A percentile compares a stretch with the other conserved stretches of the same genome.
These are phyloP conservation scores for Auriscalpium vulgare DNA, from an alignment of 768 basidiomycete genomes.

Conservation along the genomic window DNA sequence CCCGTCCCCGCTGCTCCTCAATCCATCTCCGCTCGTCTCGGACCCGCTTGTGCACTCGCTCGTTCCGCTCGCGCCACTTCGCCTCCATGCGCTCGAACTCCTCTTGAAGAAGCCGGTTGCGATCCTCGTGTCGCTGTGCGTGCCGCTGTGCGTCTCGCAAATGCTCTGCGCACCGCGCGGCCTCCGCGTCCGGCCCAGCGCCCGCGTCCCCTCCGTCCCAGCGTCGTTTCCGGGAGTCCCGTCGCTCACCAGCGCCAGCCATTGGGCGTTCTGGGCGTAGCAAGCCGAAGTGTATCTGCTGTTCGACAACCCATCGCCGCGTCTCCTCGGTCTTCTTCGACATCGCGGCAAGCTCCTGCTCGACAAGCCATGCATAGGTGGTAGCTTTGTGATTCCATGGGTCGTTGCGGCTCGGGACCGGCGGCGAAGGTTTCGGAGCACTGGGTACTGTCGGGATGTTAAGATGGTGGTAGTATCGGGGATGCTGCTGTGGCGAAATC, in stretches of 20 bases:
- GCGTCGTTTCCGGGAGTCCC: background rate
- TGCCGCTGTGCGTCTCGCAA: constrained; percentile 5
- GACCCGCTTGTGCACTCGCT: constrained; percentile 38
- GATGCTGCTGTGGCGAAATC: constrained; percentile 9
- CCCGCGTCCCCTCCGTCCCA: background rate
- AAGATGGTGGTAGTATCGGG: background rate
- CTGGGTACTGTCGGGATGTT: constrained; percentile 4
- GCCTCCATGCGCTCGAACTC: constrained; percentile 48
- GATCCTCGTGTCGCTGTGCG: constrained; percentile 35
- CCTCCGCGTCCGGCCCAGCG: constrained; percentile 2
- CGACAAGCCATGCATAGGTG: constrained; percentile 35
- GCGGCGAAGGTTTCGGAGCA: constrained; percentile 2
- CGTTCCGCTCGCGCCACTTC: constrained; percentile 41
- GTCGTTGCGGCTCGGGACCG: background rate
- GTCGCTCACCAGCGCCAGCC: background rate
- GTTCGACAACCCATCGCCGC: constrained; percentile 58
- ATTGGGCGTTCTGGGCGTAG: background rate
- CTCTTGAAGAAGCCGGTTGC: constrained; percentile 40
- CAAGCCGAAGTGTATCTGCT: constrained; percentile 29
- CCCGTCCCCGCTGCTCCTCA: constrained; percentile 27
- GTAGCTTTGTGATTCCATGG: constrained; percentile 25
- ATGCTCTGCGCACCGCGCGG: constrained; percentile 5
- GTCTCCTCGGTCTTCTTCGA: constrained; percentile 41
- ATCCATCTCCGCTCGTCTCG: constrained; percentile 37
- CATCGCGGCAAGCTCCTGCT: constrained; percentile 41